These are phyloP conservation scores for Pholiota conissans DNA, from an alignment of 768 basidiomycete species.

Conservation along the genomic window DNA sequence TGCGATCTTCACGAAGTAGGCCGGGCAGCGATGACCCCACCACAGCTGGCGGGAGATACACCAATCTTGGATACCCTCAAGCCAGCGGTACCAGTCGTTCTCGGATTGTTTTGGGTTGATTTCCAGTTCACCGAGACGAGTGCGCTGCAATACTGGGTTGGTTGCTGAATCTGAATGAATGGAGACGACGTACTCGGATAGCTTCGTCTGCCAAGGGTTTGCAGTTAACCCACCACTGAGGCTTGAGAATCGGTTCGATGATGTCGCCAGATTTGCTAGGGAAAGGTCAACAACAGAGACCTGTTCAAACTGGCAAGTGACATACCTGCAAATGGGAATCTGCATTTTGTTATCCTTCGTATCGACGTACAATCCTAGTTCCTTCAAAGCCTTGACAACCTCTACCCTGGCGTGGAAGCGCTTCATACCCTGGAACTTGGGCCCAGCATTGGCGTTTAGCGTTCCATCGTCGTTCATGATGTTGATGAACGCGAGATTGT, in stretches of 20 bases:
- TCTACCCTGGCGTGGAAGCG: slow-evolving; percentile 90
- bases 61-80: slow-evolving; percentile 97
- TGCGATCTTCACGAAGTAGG: slow-evolving; percentile 87
- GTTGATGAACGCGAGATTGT: slow-evolving; percentile 89
- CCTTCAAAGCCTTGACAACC: slow-evolving; percentile 82
- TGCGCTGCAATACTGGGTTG: slow-evolving; percentile 54
- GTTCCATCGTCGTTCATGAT: slow-evolving; percentile 97
- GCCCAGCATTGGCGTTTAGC: slow-evolving; percentile 86
- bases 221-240: slow-evolving; percentile 99
- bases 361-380: slow-evolving; percentile 83
- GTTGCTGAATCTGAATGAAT: neutral
- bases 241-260: slow-evolving; percentile 93
- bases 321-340: slow-evolving; percentile 86
- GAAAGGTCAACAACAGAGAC: neutral
- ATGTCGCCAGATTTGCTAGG: slow-evolving; percentile 96
- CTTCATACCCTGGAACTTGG: slow-evolving; percentile 90
- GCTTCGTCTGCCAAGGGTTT: slow-evolving; percentile 89
- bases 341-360: slow-evolving; percentile 97
- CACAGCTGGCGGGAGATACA: slow-evolving; percentile 98
- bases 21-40: slow-evolving; percentile 98
- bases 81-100: slow-evolving; percentile 94
- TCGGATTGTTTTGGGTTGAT: slow-evolving; percentile 87
- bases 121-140: slow-evolving; percentile 79
- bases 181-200: slow-evolving; percentile 57
- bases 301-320: neutral